Percentiles rank a stretch among this genome's conserved stretches.
These are phyloP conservation scores for Chalciporus piperatus DNA, from an alignment of 768 basidiomycete species.

Conservation along the genomic window DNA sequence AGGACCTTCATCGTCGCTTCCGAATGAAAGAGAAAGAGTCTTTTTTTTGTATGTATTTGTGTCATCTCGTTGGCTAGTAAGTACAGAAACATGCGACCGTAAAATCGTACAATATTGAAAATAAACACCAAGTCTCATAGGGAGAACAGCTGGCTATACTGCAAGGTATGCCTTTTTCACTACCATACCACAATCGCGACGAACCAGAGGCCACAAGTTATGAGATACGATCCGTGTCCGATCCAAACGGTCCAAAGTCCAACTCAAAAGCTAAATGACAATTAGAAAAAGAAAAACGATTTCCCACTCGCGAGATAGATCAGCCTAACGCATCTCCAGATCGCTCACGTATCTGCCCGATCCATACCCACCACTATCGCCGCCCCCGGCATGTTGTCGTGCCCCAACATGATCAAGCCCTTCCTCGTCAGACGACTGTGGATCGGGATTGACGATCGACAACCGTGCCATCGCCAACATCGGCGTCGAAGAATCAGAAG, in stretches of 20 bases:
- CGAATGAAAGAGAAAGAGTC: no score
- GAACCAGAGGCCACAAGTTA: no score
- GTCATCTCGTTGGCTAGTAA: no score
- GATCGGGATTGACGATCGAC: constrained; percentile 31
- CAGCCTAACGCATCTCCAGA: constrained; percentile 35
- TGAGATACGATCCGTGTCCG: neutral
- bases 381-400: constrained; percentile 33
- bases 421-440: constrained; percentile 28
- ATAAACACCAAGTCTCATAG: no score
- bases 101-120: no score
- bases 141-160: no score
- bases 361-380: constrained; percentile 34
- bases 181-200: no score
- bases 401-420: constrained; percentile 61
- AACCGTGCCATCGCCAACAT: constrained; percentile 14
- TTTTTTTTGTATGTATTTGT: no score
- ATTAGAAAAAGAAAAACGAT: constrained; percentile 5
- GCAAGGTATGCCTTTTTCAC: no score
- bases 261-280: neutral
- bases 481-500: constrained; percentile 35
- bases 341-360: constrained; percentile 47
- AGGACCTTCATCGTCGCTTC: neutral
- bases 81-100: no score
- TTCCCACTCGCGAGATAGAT: no score
- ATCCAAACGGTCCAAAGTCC: neutral